Evolutionary conservation across 257 asterid genomes (phyloP).

Genomic region (Solanum pennellii): DNA sequence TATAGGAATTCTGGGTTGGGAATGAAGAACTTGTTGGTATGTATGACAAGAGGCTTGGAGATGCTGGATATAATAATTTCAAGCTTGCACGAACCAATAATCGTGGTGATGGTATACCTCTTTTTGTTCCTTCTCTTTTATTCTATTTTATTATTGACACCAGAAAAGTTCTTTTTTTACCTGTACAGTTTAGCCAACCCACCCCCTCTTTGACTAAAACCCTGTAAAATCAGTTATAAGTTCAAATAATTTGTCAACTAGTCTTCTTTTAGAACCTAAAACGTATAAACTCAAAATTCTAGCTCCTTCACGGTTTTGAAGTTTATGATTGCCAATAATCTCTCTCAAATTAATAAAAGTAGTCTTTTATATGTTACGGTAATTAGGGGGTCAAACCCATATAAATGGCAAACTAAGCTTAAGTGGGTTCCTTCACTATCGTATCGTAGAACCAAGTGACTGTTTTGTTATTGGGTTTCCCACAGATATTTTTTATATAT

Average conservation of each 20-base stretch:
- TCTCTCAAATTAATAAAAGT: neutral
- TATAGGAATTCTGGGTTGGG: constrained; percentile 95
- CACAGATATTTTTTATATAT: neutral
- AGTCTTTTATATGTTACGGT: neutral
- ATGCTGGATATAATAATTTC: constrained; percentile 78
- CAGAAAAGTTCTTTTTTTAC: neutral
- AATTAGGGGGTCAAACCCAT: neutral
- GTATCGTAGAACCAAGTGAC: neutral
- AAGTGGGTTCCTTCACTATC: neutral
- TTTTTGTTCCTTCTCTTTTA: neutral
- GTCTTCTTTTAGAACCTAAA: neutral
- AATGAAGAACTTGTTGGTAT: constrained; percentile 83
- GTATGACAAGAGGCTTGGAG: constrained; percentile 86
- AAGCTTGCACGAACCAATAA: constrained; percentile 93
- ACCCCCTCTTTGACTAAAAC: neutral
- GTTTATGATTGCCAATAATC: neutral
- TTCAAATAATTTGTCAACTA: neutral
- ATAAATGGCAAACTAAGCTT: neutral
- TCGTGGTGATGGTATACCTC: constrained; percentile 85
- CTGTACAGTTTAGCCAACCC: neutral
- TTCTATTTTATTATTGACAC: neutral
- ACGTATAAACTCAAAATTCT: neutral
- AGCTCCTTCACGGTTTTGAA: neutral
- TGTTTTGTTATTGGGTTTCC: neutral
- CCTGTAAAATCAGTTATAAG: neutral